Conservation (phyloP, 805 yeast species). For the Myxozyma melibiosi region DNA sequence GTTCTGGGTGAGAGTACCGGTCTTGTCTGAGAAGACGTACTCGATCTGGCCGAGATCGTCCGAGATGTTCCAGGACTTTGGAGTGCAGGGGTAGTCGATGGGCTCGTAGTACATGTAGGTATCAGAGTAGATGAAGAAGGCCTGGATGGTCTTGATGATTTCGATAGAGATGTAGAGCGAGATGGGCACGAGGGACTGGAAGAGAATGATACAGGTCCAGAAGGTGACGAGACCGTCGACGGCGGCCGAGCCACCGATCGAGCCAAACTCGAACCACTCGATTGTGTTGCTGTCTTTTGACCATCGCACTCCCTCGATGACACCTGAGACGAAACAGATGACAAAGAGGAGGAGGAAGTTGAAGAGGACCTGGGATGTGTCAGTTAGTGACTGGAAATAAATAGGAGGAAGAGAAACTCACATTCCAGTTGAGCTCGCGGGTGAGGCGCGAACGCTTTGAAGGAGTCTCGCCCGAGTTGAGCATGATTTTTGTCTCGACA, state of each 20-base stretch:
- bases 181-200: slow-evolving; percentile 78
- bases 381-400: background rate
- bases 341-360: slow-evolving; percentile 65
- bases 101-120: slow-evolving; percentile 66
- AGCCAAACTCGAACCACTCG: slow-evolving; percentile 60
- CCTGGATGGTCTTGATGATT: slow-evolving; percentile 75
- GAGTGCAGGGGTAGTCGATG: slow-evolving; percentile 74
- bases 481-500: slow-evolving; percentile 70
- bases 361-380: slow-evolving; percentile 45
- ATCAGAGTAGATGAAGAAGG: slow-evolving; percentile 73
- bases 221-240: slow-evolving; percentile 68
- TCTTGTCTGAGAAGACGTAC: slow-evolving; percentile 78
- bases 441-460: slow-evolving; percentile 68
- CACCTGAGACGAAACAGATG: slow-evolving; percentile 68
- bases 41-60: slow-evolving; percentile 86
- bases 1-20: slow-evolving; percentile 82
- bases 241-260: slow-evolving; percentile 61
- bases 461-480: slow-evolving; percentile 78
- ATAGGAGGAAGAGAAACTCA: background rate
- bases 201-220: slow-evolving; percentile 70
- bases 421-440: slow-evolving; percentile 66
- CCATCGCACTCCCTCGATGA: slow-evolving; percentile 69
- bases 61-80: slow-evolving; percentile 80
- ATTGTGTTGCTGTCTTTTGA: slow-evolving; percentile 50
- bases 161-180: slow-evolving; percentile 78